phyloP scores from a whole-genome alignment of 805 yeast species.

The Ogataea siamensis region DNA sequence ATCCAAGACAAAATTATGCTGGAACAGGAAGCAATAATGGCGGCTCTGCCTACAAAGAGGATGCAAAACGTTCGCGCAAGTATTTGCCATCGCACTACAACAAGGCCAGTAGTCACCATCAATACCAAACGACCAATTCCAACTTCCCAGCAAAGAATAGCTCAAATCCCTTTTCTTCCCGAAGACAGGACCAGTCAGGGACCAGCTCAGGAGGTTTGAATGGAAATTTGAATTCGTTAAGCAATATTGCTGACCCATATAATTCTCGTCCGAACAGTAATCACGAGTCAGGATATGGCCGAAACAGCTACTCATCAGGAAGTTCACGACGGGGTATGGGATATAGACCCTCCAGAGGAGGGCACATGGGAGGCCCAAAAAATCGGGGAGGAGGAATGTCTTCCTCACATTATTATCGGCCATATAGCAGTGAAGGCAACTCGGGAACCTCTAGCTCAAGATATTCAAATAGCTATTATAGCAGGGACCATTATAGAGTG shows the following conservation, averaged over 20 bases:
- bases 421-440: constrained; percentile 20
- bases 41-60: constrained; percentile 28
- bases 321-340: constrained; percentile 19
- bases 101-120: constrained; percentile 10
- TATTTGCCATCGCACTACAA: constrained; percentile 21
- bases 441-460: constrained; percentile 11
- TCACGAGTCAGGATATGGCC: constrained; percentile 15
- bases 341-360: constrained; percentile 22
- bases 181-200: constrained; percentile 23
- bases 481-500: constrained; percentile 21
- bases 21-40: constrained; percentile 16
- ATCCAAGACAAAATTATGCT: constrained; percentile 18
- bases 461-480: constrained; percentile 18
- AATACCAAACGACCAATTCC: constrained; percentile 17
- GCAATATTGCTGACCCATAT: constrained; percentile 10
- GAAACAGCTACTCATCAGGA: constrained; percentile 14
- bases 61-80: constrained; percentile 25
- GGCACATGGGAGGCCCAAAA: constrained; percentile 5
- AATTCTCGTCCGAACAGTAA: constrained; percentile 14
- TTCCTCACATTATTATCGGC: constrained; percentile 16
- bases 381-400: constrained; percentile 11
- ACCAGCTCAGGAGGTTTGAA: constrained; percentile 10
- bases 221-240: constrained; percentile 3
- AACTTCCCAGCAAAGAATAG: constrained; percentile 23
- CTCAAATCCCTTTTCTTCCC: constrained; percentile 33